phyloP scores from a whole-genome alignment of 2,329 filamentous ascomycete genomes.

The Exophiala oligosperma region DNA sequence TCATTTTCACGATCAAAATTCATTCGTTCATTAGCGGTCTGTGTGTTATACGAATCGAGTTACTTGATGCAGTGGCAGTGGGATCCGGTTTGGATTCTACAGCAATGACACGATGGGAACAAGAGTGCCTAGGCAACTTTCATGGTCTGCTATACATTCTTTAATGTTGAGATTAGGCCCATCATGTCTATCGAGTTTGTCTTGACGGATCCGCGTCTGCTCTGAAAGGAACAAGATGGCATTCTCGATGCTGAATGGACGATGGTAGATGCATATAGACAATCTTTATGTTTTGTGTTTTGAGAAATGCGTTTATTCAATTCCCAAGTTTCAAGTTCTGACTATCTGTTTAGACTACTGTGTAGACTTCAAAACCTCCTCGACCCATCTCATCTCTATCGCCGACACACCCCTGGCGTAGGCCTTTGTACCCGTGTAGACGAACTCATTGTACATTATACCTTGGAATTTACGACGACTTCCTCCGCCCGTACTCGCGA shows the following conservation, averaged over 20 bases:
- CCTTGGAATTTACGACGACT: slow-evolving; percentile 36
- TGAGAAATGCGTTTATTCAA: no score
- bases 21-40: no score
- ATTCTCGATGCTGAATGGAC: background rate
- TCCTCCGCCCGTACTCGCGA: no score
- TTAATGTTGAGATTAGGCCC: background rate
- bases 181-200: background rate
- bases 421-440: slow-evolving; percentile 62
- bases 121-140: no score
- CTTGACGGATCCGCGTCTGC: background rate
- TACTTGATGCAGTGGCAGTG: no score
- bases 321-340: no score
- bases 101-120: no score
- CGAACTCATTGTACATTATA: slow-evolving; percentile 66
- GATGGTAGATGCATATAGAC: background rate
- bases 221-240: background rate
- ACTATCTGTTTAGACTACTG: background rate
- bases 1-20: no score
- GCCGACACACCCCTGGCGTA: slow-evolving; percentile 64
- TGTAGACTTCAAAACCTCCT: slow-evolving; percentile 36
- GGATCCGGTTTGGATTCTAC: no score
- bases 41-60: no score
- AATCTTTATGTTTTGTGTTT: background rate
- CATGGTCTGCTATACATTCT: no score
- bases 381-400: slow-evolving; percentile 63